Evolutionary conservation across 2,329 filamentous ascomycete species (phyloP).

Genomic region (Tolypocladium endophyticum): DNA sequence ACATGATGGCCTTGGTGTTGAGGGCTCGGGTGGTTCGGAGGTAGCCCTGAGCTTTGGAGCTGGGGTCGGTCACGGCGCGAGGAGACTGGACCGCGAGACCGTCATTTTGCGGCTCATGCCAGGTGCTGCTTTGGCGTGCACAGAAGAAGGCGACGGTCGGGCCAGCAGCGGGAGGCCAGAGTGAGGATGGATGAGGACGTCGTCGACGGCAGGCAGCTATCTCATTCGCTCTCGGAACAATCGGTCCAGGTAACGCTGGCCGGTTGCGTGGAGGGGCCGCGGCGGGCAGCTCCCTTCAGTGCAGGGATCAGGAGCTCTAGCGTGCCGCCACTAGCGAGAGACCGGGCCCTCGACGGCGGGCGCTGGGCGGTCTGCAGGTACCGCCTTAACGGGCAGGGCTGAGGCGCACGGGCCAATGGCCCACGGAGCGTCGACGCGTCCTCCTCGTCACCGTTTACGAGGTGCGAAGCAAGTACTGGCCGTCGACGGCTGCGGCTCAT

Average conservation of each 20-base stretch:
- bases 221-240: not conserved
- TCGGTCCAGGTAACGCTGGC: not conserved
- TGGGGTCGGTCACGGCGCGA: not conserved
- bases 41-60: not conserved
- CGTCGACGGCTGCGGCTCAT: too few relatives aligned
- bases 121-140: not conserved
- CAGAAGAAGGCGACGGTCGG: not conserved
- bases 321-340: not conserved
- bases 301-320: not conserved
- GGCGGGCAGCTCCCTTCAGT: not conserved
- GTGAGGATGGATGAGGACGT: not conserved
- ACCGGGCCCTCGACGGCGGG: not conserved
- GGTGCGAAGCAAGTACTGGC: too few relatives aligned
- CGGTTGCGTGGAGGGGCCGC: not conserved
- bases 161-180: not conserved
- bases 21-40: not conserved
- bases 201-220: not conserved
- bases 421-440: not conserved
- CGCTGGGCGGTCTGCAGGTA: not conserved
- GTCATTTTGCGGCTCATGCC: slow-evolving; percentile 1
- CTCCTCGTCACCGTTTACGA: not conserved
- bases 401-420: not conserved
- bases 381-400: not conserved
- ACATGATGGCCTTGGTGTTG: slow-evolving; percentile 4
- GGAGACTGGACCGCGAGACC: not conserved